Base-by-base conservation (phyloP, 768 basidiomycete genomes). In the Suillus occidentalis region DNA sequence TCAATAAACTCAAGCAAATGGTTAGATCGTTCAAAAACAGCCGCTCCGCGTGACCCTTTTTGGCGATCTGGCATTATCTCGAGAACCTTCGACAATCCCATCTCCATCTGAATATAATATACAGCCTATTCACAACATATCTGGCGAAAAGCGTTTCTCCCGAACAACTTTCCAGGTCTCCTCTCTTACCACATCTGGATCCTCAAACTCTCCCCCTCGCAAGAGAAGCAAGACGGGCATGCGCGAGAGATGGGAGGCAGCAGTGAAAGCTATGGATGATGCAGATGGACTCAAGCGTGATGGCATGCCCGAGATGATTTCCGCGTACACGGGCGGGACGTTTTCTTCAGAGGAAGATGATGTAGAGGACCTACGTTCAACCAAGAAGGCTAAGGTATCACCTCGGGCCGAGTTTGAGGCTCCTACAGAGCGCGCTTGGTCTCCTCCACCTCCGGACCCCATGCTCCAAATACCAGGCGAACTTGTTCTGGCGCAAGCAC, bases 401-500 rank as follows among this genome's bases (percentile, higher is more conserved):
- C 65, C n/a, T 31, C 25, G 18, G 31, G 40, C 3, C 13, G 58
- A 59, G 10, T 18, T 40, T 28, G 67, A 65, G 65, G 71, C 34
- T 25, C 47, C 28, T 63, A n/a, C 67, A 55, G 25, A 67, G 1
- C 66, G 50, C 4, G 52, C 37, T 10, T 82, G 77, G 80, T 76
- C 77, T 1, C 80, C 82, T 12, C 83, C 83, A 6, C 79, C 76
- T 18, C 74, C 79, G 3, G 87, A 90, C 66, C 75, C 76, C 4
- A 73, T 78, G 0, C 78, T 89, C 28, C 74, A 82, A 18, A 84
- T 91, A 43, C 90, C 89, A 3, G 91, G 89, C 3, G 91, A 92
- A 72, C 73, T 87, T 1, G 77, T 92, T 3, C 78, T 92, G 14
- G 87, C 88, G 7, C 75, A 75, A 62, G 71, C 68, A 25, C 74